These are phyloP conservation scores for Phytopythium aichiense DNA, from an alignment of 352 stramenopile species.

Conservation along the genomic window DNA sequence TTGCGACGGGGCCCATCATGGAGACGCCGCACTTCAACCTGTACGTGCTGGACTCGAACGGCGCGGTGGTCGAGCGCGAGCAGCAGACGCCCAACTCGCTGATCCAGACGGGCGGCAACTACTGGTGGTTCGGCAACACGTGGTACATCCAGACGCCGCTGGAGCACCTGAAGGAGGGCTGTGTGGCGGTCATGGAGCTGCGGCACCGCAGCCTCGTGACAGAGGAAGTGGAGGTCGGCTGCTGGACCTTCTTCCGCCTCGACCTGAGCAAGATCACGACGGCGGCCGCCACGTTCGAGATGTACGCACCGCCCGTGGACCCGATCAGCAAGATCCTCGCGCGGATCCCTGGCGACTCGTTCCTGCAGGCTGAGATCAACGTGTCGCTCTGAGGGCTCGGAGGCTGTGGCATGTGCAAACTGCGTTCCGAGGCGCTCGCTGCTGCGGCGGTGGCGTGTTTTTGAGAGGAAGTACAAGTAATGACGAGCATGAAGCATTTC, in stretches of 20 bases:
- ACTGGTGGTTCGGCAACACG: conserved; percentile 89
- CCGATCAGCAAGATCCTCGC: conserved; percentile 85
- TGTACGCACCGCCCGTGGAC: conserved; percentile 83
- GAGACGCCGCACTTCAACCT: conserved; percentile 86
- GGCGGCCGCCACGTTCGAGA: conserved; percentile 82
- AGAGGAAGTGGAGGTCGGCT: conserved; percentile 83
- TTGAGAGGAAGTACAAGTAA: not conserved
- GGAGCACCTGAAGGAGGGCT: conserved; percentile 84
- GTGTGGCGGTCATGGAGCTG: conserved; percentile 85
- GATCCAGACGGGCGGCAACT: conserved; percentile 82
- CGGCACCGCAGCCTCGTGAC: conserved; percentile 79
- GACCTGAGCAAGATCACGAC: conserved; percentile 88
- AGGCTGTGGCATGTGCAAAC: not conserved
- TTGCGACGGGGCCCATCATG: conserved; percentile 83
- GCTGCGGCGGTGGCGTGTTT: not conserved
- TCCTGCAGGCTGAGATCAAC: conserved; percentile 87
- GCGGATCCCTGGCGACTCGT: conserved; percentile 81
- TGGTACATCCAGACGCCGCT: conserved; percentile 85
- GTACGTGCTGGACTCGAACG: conserved; percentile 78
- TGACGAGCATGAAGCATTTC: not conserved
- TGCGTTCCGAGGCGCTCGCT: not conserved
- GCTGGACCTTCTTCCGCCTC: conserved; percentile 88
- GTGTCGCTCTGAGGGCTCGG: conserved; percentile 57
- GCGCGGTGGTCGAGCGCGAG: conserved; percentile 57
- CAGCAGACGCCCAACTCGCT: conserved; percentile 83